A percentile compares a stretch with the other conserved stretches of the same genome.
These are phyloP conservation scores for Allium fistulosum DNA, from an alignment of 106 monocot species.

Conservation along the genomic window DNA sequence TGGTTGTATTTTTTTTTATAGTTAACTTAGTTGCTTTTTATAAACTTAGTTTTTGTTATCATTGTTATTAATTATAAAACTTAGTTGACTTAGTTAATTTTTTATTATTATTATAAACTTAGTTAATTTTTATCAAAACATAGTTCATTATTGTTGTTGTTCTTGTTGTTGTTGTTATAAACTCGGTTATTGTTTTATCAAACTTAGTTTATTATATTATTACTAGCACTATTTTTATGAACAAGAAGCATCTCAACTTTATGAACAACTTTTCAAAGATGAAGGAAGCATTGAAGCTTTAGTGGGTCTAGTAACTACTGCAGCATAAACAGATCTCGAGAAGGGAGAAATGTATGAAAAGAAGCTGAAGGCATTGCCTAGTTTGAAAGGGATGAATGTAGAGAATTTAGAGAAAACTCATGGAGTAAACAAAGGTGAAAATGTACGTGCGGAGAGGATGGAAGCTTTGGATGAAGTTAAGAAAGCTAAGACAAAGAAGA, in stretches of 20 bases:
- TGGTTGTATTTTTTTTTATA: too few relatives aligned
- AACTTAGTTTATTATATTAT: too few relatives aligned
- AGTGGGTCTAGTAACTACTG: constrained; percentile 43
- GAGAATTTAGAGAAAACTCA: constrained; percentile 74
- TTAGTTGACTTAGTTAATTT: too few relatives aligned
- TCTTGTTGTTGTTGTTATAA: too few relatives aligned
- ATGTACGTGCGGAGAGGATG: constrained; percentile 18
- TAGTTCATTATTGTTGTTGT: too few relatives aligned
- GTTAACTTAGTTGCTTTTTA: too few relatives aligned
- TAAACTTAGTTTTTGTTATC: too few relatives aligned
- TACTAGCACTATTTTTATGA: constrained; percentile 17
- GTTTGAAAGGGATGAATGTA: constrained; percentile 57
- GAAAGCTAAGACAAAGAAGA: constrained; percentile 72
- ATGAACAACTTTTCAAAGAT: constrained; percentile 39
- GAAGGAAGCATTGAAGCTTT: constrained; percentile 28
- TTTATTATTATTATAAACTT: too few relatives aligned
- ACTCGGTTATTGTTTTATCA: too few relatives aligned
- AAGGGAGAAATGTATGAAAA: constrained; percentile 87
- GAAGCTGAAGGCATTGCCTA: constrained; percentile 47
- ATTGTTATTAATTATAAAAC: too few relatives aligned
- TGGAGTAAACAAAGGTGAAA: constrained; percentile 69
- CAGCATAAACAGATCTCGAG: constrained; percentile 39
- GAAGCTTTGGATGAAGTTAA: constrained; percentile 56
- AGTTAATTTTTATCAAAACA: too few relatives aligned
- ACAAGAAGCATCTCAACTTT: constrained; percentile 43